Percentiles rank a stretch among this genome's conserved stretches.
Conservation (phyloP, 805 yeast genomes). For the Lachancea lanzarotensis region DNA sequence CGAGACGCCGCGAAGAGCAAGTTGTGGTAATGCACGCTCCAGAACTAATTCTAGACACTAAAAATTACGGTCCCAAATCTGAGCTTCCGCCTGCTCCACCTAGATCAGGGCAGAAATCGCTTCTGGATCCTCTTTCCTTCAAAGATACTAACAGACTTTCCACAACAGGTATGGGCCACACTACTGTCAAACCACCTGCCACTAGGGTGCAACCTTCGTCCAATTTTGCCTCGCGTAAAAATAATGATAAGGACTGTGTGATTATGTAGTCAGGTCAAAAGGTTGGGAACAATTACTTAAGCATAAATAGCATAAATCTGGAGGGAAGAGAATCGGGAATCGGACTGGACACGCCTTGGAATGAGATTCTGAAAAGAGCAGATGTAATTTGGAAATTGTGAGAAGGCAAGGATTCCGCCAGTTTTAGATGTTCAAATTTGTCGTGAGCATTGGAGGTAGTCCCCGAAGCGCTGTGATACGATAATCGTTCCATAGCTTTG, state of each 20-base stretch:
- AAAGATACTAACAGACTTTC: neutral
- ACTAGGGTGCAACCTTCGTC: neutral
- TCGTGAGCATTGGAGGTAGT: too few species aligned
- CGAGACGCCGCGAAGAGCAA: neutral
- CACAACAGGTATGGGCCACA: neutral
- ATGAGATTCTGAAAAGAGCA: too few species aligned
- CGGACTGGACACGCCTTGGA: too few species aligned
- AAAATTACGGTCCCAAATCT: neutral
- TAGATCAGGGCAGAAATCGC: neutral
- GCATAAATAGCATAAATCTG: too few species aligned
- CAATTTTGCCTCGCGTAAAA: neutral
- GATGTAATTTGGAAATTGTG: too few species aligned
- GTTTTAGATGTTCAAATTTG: too few species aligned
- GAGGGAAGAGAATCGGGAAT: too few species aligned
- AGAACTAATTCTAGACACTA: neutral
- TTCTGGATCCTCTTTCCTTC: constrained; percentile 1
- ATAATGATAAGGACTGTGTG: constrained; percentile 3
- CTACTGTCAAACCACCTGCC: neutral
- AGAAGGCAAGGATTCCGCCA: too few species aligned
- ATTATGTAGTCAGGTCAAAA: neutral
- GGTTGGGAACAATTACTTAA: neutral
- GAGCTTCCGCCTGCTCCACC: neutral
- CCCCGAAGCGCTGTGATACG: too few species aligned
- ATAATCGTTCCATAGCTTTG: too few species aligned
- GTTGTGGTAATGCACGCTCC: neutral